These are phyloP conservation scores for Aspergillus fischeri DNA, from an alignment of 2,329 filamentous ascomycete species.

Conservation along the genomic window DNA sequence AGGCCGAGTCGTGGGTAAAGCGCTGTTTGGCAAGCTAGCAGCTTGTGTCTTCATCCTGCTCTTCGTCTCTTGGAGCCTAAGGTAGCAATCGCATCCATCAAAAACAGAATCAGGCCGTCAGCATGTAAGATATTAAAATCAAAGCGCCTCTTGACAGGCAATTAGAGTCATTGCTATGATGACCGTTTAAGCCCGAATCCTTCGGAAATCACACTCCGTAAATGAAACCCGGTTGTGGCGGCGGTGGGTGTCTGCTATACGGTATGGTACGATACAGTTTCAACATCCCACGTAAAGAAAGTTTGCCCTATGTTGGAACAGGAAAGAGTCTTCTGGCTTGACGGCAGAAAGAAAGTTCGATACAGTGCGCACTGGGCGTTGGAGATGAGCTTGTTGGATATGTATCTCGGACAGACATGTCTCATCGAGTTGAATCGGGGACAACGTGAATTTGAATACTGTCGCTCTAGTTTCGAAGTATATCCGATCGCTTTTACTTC, in stretches of 20 bases:
- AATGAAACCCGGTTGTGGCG: background rate
- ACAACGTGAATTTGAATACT: background rate
- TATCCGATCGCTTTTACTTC: background rate
- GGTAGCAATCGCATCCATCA: background rate
- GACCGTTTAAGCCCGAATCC: background rate
- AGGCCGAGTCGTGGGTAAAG: background rate
- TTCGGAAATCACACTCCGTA: background rate
- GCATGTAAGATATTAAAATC: background rate
- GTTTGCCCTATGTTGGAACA: background rate
- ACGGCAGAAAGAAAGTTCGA: background rate
- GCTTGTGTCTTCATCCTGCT: background rate
- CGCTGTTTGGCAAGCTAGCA: background rate
- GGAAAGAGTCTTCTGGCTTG: background rate
- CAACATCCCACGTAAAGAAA: background rate
- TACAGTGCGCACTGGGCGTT: background rate
- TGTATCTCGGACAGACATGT: too few relatives aligned
- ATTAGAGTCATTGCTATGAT: background rate
- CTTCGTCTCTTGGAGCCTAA: background rate
- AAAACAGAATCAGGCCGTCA: background rate
- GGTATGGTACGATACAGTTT: background rate
- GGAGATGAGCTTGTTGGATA: background rate
- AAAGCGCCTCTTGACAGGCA: background rate
- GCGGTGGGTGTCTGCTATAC: background rate
- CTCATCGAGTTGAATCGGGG: too few relatives aligned
- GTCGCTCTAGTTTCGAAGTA: background rate